phyloP scores from a whole-genome alignment of 23 red algal genomes.

The Gracilariopsis chorda region DNA sequence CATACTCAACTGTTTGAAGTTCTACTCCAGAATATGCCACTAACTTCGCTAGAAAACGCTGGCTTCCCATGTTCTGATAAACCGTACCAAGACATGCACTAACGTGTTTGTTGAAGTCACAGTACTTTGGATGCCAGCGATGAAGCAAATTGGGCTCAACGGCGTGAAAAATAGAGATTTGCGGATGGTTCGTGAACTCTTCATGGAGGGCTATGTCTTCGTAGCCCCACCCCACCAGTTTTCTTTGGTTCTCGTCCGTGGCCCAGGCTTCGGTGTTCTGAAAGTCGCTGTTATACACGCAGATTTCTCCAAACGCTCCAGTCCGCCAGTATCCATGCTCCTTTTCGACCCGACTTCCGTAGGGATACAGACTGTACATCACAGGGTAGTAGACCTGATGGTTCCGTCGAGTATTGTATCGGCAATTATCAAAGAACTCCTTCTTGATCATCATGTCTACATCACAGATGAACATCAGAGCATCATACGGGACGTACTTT shows the following conservation, averaged over 20 bases:
- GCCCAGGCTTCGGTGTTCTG: constrained; percentile 19
- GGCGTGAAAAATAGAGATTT: constrained; percentile 41
- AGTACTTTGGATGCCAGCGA: constrained; percentile 54
- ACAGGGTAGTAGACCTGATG: constrained; percentile 49
- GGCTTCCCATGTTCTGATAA: constrained; percentile 47
- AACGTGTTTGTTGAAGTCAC: constrained; percentile 23
- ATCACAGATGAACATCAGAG: constrained; percentile 52
- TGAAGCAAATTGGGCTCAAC: constrained; percentile 52
- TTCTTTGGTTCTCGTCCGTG: neutral
- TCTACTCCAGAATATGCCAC: constrained; percentile 23
- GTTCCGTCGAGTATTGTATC: constrained; percentile 33
- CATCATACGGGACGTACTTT: constrained; percentile 21
- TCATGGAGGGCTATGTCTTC: constrained; percentile 52
- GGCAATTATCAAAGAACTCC: constrained; percentile 38
- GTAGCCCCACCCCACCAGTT: constrained; percentile 38
- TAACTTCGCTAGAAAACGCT: constrained; percentile 17
- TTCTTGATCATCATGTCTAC: constrained; percentile 46
- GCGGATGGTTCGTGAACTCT: constrained; percentile 28
- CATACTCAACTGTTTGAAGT: neutral
- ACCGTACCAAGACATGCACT: constrained; percentile 39
- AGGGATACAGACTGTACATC: constrained; percentile 54
- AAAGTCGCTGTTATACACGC: constrained; percentile 54
- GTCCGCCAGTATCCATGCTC: constrained; percentile 57
- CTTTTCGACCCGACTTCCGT: constrained; percentile 16
- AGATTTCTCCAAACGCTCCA: constrained; percentile 43